Evolutionary conservation across 2,329 filamentous ascomycete genomes (phyloP).

Genomic region (Curvularia lunata): DNA sequence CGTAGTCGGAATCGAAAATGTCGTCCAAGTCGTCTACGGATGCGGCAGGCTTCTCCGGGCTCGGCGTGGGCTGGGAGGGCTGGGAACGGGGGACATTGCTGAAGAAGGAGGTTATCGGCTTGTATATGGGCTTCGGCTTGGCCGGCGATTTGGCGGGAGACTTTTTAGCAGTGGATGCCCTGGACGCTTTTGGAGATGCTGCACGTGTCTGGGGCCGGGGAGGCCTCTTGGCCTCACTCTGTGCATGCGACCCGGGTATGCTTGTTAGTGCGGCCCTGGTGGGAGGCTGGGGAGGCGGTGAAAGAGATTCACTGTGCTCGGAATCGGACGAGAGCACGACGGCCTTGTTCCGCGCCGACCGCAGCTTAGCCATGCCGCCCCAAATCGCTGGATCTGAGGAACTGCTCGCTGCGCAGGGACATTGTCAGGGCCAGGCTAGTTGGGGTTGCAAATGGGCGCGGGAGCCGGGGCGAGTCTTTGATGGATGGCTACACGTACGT

Average conservation of each 20-base stretch:
- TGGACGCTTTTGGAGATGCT: conserved; percentile 30
- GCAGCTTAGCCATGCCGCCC: conserved; percentile 50
- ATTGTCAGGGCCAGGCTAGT: conserved; percentile 30
- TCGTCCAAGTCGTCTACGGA: conserved; percentile 44
- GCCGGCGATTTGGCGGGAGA: conserved; percentile 40
- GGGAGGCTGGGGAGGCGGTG: conserved; percentile 42
- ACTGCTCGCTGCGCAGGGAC: conserved; percentile 30
- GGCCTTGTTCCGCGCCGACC: conserved; percentile 46
- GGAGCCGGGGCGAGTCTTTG: conserved; percentile 5
- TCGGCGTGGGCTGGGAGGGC: conserved; percentile 48
- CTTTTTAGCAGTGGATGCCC: conserved; percentile 27
- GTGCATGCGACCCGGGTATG: conserved; percentile 19
- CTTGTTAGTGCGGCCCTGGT: conserved; percentile 39
- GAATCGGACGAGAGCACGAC: conserved; percentile 46
- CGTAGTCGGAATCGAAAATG: conserved; percentile 48
- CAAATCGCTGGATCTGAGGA: conserved; percentile 27
- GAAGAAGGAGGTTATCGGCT: conserved; percentile 59
- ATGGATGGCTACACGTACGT: background rate
- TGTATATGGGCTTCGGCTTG: conserved; percentile 49
- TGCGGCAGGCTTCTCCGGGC: conserved; percentile 46
- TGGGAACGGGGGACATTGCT: conserved; percentile 52
- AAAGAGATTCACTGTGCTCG: conserved; percentile 34
- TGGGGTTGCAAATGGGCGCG: conserved; percentile 2
- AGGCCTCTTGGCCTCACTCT: conserved; percentile 25
- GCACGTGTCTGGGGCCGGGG: conserved; percentile 29